Conservation (phyloP, 75 land plant genomes). For the Sequoiadendron giganteum region DNA sequence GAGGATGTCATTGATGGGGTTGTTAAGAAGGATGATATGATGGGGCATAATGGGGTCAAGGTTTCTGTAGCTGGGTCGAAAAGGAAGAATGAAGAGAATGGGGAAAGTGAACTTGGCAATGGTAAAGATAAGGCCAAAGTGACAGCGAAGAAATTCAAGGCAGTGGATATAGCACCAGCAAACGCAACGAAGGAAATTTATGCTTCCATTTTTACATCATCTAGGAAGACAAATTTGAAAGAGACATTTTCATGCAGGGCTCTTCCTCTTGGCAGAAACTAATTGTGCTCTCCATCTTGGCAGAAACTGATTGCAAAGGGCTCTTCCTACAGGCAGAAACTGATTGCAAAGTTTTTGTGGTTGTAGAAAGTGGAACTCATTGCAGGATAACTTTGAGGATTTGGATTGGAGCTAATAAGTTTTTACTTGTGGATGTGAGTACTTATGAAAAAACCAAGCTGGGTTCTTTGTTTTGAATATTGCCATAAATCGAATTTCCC, state of each 20-base stretch:
- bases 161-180: conserved; percentile 53
- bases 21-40: conserved; percentile 26
- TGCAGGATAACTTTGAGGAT: not conserved
- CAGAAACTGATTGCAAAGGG: conserved; percentile 33
- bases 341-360: conserved; percentile 23
- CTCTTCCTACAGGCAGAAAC: conserved; percentile 72
- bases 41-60: conserved; percentile 24
- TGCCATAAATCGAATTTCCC: not conserved
- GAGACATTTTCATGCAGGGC: conserved; percentile 92
- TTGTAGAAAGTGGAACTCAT: not conserved
- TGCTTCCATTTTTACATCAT: conserved; percentile 96
- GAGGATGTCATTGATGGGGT: conserved; percentile 4
- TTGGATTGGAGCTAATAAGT: not conserved
- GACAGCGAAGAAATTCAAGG: conserved; percentile 51
- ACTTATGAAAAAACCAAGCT: not conserved
- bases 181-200: conserved; percentile 86
- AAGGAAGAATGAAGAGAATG: conserved; percentile 22
- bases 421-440: not conserved
- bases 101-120: conserved; percentile 16
- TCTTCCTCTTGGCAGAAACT: conserved; percentile 92
- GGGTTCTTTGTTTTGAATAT: not conserved
- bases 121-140: conserved; percentile 24
- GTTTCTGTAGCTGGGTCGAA: conserved; percentile 16
- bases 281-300: conserved; percentile 11
- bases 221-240: conserved; percentile 66